Base-by-base conservation (phyloP, 75 land plant species). In the Adiantum capillusveneris region DNA sequence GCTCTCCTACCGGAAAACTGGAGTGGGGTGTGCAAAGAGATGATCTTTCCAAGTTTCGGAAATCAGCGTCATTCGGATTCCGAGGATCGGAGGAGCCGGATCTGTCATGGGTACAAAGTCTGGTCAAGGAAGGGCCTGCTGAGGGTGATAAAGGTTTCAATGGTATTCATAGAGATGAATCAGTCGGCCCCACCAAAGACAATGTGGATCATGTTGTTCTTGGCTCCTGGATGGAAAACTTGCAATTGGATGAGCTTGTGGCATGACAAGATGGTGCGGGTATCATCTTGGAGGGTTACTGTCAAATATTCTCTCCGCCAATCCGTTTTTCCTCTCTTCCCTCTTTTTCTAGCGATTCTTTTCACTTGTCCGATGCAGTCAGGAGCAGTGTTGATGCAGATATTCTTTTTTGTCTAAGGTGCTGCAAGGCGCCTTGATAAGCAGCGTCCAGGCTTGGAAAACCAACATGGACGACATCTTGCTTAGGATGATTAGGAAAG, bases 1-100 rank as follows among this genome's bases (percentile, higher is more conserved):
- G 81, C 31, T 81, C 84, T 24, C 87, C 87, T 11, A 71, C 55
- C 57, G 87, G 87, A 11, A 84, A 78, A 61, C 48, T 74, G 36
- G 81, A 84, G 54, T 84, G 87, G 87, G 84, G 84, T 12, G 50
- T 81, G 11, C 80, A 78, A 39, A 69, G 81, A 37, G 79, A 84
- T 11, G 87, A 84, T 36, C 63, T 78, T 27, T 65, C 62, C 67
- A 84, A 84, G 69, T 65, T 84, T 16, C 69, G 79, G 60, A 84
- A 81, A 51, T 81, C 87, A 19, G 75, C 84, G 9, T 84, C 87
- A 39, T 81, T 84, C 63, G 84, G 80, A 12, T 19, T 70, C 24
- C 69, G 79, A 21, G 25, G 42, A 6, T 66, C 57, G 0, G 68
- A 60, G 17, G 81, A 74, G 66, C 78, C 75, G 0, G 87, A 84